Evolutionary conservation across 805 yeast species (phyloP), one percentile per base, ranked within the genome.

Genomic region (Lachancea quebecensis): DNA sequence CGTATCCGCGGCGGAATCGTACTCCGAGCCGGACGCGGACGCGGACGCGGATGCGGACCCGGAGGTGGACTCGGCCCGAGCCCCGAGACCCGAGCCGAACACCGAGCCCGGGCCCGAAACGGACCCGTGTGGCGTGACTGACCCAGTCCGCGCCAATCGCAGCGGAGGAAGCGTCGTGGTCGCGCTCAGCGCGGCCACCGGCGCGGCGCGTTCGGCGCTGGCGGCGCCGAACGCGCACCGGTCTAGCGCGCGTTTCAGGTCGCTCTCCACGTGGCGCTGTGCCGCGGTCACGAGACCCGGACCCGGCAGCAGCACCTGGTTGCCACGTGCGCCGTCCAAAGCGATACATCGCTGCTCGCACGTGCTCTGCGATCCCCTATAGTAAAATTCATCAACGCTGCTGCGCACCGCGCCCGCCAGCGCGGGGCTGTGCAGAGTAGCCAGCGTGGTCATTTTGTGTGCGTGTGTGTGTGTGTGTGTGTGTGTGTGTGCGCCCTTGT

Each of bases 221-320:
- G 37, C 28, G 15, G 41, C 28, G 15, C 42, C 50, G 34, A 50
- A 47, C 16, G 55, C 49, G 37, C 51, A 47, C 34, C 48, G 49
- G 42, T 56, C 57, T 41, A 56, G 42, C 41, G 44, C 50, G n/a
- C 43, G 44, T 35, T 56, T 57, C 27, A 54, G 41, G 39, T 54
- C 56, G 37, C 53, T 47, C 37, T 57, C 64, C 15, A 35, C 36
- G 40, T 18, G 33, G 9, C 33, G 33, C 33, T 30, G 35, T 28
- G 44, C 41, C 31, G 34, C 29, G 29, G 37, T 31, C 17, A 38
- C 48, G 31, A 11, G 38, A 28, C 42, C 48, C n/a, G 40, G 44
- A 6, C 39, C 39, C 25, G 44, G 44, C 35, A 41, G 35, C 35
- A 41, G 44, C 28, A 35, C 44, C 39, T 29, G 39, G 29, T 35